Evolutionary conservation across 2,329 filamentous ascomycete genomes (phyloP), one percentile per base, ranked within the genome.

Genomic region (Leptographium flavum): DNA sequence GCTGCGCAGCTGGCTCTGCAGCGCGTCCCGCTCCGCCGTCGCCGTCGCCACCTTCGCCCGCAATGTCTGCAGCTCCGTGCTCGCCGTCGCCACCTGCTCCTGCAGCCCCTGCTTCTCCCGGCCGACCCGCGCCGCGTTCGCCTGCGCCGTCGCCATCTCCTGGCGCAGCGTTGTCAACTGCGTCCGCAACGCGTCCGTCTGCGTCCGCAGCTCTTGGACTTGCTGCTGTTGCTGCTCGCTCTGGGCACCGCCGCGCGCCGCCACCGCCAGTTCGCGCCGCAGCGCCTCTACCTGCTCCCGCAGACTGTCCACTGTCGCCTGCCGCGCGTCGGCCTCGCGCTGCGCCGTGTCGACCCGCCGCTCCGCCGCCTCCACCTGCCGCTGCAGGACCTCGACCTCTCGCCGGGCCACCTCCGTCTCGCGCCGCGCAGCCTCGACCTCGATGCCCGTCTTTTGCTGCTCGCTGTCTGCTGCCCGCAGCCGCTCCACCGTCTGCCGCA

Each of bases 331-430:
- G n/a, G 87, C 69, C 57, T n/a, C n/a, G n/a, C n/a, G n/a, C n/a
- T n/a, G n/a, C n/a, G n/a, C n/a, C n/a, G n/a, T n/a, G n/a, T 87
- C 83, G 52, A 87, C 83, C 56, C 88, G 81, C 19, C 88, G 60
- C 8, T 71, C 70, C 47, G 82, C 74, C 2, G 79, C 67, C 57
- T 79, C 85, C 52, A 83, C 79, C 41, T 68, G 84, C n/a, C 74
- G 71, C 49, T 69, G 75, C 42, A 94, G 66, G 8, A 79, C 64
- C 11, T n/a, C n/a, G n/a, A n/a, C n/a, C 27, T 28, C 27, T 7
- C 27, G 27, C 27, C 27, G 8, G 27, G 74, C 74, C 57, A 90
- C 82, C 54, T 90, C 83, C 45, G 73, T 76, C 50, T 72, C 71
- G 55, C 92, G 80, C 22, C 83, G 78, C 50, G 85, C 74, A 39